Evolutionary conservation across 75 land plant genomes (phyloP).

Genomic region (Larix kaempferi): DNA sequence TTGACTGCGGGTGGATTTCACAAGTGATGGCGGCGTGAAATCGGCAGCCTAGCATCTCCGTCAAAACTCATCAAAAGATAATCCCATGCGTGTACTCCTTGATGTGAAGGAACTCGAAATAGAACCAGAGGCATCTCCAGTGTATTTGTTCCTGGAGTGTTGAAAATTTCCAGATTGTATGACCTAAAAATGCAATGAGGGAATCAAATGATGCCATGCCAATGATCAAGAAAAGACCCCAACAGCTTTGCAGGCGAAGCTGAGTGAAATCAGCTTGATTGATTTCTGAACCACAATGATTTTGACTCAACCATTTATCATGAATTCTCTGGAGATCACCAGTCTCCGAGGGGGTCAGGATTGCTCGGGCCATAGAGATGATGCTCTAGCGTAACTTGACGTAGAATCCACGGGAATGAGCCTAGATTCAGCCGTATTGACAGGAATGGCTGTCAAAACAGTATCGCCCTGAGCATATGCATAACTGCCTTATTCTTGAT

Average conservation of each 20-base stretch:
- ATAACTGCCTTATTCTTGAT: conserved; percentile 32
- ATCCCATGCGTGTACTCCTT: neutral
- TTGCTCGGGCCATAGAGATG: too few relatives aligned
- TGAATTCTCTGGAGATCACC: conserved; percentile 81
- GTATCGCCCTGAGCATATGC: conserved; percentile 48
- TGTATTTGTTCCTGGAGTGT: neutral
- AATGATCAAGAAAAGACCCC: conserved; percentile 78
- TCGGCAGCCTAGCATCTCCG: too few relatives aligned
- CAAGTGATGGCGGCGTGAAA: too few relatives aligned
- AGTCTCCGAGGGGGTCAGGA: conserved; percentile 71
- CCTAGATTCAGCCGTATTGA: too few relatives aligned
- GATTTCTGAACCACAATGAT: conserved; percentile 21
- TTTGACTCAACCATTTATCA: conserved; percentile 56
- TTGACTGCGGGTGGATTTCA: too few relatives aligned
- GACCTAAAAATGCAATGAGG: conserved; percentile 38
- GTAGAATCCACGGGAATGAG: too few relatives aligned
- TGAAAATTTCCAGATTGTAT: conserved; percentile 22
- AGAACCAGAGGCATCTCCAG: neutral
- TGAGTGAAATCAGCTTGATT: conserved; percentile 11
- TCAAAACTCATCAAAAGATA: too few relatives aligned
- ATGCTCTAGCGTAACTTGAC: too few relatives aligned
- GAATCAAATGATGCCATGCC: conserved; percentile 64
- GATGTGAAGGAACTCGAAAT: neutral
- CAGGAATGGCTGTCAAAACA: conserved; percentile 14
- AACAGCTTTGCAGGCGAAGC: conserved; percentile 48